A percentile compares a stretch with the other conserved stretches of the same genome.
These are phyloP conservation scores for Ulota crispa DNA, from an alignment of 225 moss, liverwort and hornwort genomes.

Conservation along the genomic window DNA sequence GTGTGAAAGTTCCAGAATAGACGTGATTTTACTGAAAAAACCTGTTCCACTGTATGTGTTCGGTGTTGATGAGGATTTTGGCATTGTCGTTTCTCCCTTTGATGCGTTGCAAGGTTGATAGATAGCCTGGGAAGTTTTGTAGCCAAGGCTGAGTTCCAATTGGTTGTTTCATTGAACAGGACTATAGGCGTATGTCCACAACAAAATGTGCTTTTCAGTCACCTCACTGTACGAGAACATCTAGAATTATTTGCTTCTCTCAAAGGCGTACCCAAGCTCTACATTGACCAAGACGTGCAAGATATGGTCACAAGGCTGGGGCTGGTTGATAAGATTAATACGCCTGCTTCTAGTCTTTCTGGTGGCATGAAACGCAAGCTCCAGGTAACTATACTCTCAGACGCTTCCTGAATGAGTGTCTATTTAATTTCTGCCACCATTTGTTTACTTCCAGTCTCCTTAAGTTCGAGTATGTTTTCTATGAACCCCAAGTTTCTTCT, in stretches of 20 bases:
- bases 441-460: neutral
- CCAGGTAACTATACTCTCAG: slow-evolving; percentile 46
- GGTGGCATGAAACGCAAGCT: slow-evolving; percentile 98
- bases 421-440: neutral
- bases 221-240: slow-evolving; percentile 85
- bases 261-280: slow-evolving; percentile 73
- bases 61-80: slow-evolving; percentile 6
- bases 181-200: slow-evolving; percentile 95
- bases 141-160: neutral
- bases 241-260: slow-evolving; percentile 78
- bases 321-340: slow-evolving; percentile 69
- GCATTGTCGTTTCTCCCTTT: neutral
- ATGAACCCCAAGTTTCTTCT: neutral
- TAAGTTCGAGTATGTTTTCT: neutral
- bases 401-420: neutral
- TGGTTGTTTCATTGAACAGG: slow-evolving; percentile 40
- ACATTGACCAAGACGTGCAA: slow-evolving; percentile 64
- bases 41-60: neutral
- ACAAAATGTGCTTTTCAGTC: slow-evolving; percentile 80
- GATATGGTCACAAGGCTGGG: slow-evolving; percentile 79
- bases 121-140: too few species aligned
- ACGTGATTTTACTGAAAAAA: neutral
- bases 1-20: neutral
- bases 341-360: slow-evolving; percentile 71
- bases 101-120: neutral